A percentile compares a stretch with the other conserved stretches of the same genome.
phyloP scores from a whole-genome alignment of 2,329 filamentous ascomycete species.

The Xylaria sp. region DNA sequence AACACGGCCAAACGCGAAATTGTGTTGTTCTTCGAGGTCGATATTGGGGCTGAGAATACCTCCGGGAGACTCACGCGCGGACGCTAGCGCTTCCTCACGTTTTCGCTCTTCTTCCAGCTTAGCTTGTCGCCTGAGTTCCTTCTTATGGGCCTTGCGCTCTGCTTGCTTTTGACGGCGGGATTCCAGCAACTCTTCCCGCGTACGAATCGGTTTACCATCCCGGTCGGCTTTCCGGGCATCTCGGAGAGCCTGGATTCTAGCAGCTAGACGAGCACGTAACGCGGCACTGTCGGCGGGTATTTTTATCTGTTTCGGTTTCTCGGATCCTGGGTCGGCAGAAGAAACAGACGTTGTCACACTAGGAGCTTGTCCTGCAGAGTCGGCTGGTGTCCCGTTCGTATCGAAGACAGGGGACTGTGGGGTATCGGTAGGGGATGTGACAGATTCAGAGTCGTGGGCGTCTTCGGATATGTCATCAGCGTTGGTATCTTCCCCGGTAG shows the following conservation, averaged over 20 bases:
- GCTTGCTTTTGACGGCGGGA: constrained; percentile 85
- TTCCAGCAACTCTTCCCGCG: constrained; percentile 90
- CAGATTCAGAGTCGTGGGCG: constrained; percentile 40
- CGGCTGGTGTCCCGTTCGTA: constrained; percentile 50
- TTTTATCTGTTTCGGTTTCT: constrained; percentile 69
- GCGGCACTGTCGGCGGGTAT: constrained; percentile 74
- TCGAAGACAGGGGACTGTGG: constrained; percentile 69
- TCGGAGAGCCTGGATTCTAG: constrained; percentile 83
- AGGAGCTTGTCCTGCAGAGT: constrained; percentile 51
- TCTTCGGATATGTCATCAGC: too few species aligned
- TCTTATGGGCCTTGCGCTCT: constrained; percentile 85
- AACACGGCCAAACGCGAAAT: constrained; percentile 90
- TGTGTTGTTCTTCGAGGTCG: constrained; percentile 60
- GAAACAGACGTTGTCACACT: constrained; percentile 72
- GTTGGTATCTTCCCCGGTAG: too few species aligned
- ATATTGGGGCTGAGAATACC: constrained; percentile 62
- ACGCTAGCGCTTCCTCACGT: constrained; percentile 65
- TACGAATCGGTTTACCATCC: constrained; percentile 81
- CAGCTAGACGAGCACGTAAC: constrained; percentile 78
- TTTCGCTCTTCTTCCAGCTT: constrained; percentile 78
- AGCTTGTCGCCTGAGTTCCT: constrained; percentile 76
- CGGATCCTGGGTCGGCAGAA: constrained; percentile 64
- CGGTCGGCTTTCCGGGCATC: constrained; percentile 87
- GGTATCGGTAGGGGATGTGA: constrained; percentile 51
- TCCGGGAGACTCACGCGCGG: constrained; percentile 64